A percentile compares a stretch with the other conserved stretches of the same genome.
phyloP scores from a whole-genome alignment of 768 basidiomycete genomes.

The Boletus pseudopeckii region DNA sequence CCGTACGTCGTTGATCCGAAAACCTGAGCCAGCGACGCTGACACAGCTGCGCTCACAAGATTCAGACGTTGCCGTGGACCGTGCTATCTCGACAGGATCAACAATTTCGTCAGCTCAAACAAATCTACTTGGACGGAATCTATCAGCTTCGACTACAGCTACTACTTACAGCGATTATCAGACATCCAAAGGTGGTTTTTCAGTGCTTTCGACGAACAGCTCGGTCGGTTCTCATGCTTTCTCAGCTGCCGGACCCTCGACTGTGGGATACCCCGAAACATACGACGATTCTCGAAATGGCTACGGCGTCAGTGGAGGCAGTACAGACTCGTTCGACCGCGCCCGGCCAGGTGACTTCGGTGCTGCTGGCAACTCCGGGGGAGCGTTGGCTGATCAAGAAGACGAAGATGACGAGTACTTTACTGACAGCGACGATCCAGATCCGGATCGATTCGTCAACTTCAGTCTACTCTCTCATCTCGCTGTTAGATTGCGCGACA shows the following conservation, averaged over 20 bases:
- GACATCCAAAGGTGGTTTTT: conserved; percentile 13
- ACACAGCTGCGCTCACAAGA: conserved; percentile 13
- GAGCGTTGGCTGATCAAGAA: conserved; percentile 22
- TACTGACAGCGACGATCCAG: conserved; percentile 56
- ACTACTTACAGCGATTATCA: conserved; percentile 22
- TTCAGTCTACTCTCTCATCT: conserved; percentile 84
- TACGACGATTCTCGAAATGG: conserved; percentile 19
- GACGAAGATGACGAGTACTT: conserved; percentile 33
- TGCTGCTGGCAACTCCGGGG: conserved; percentile 14
- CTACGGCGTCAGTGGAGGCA: conserved; percentile 14
- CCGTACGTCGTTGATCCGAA: conserved; percentile 18
- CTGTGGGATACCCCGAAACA: conserved; percentile 16
- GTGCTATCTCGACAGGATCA: conserved; percentile 29
- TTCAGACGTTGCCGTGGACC: conserved; percentile 17
- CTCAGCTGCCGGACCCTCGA: conserved; percentile 24
- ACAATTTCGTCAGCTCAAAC: conserved; percentile 28
- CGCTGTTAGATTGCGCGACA: conserved; percentile 85
- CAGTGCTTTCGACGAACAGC: conserved; percentile 10
- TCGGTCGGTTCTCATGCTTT: conserved; percentile 19
- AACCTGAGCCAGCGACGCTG: background rate
- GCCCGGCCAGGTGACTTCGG: conserved; percentile 19
- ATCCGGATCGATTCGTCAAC: conserved; percentile 79
- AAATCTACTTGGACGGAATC: conserved; percentile 23
- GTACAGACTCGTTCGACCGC: conserved; percentile 28
- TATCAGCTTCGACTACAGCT: conserved; percentile 25